Evolutionary conservation across 805 yeast genomes (phyloP), one percentile per base, ranked within the genome.

Genomic region (Ogataea minuta): DNA sequence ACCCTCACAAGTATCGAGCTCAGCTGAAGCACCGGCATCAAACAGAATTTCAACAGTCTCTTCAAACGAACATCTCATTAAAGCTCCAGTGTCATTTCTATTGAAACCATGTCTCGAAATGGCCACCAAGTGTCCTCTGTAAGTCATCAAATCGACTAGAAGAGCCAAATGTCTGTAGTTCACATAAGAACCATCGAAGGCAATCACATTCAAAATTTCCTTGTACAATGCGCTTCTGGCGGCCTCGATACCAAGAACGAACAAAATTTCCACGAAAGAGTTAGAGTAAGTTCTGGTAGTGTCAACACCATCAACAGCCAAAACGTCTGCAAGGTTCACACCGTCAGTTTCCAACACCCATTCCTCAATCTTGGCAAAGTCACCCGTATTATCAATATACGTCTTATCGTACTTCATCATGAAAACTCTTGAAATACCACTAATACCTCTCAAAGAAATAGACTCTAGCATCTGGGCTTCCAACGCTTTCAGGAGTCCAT

Each of bases 321-420:
- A 87, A 35, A 93, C 99, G 55, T 89, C 96, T 2, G 96, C 83
- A 52, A 93, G 74, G 59, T 91, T 95, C 41, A 87, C 91, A 73
- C 99, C 99, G 70, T 93, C 99, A 2, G 99, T 91, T 76, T 93
- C 99, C 63, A 93, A 75, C 26, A 91, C 97, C 97, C 98, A 93
- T 63, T 93, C 98, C 60, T 87, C 90, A 48, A 83, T 83, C 68
- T 89, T 93, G 45, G 78, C 76, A 57, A 71, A 93, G 48, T 87
- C 97, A 53, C 99, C 99, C 34, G 84, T 72, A 28, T 72, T 82
- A 57, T 84, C 89, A 43, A 91, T 84, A 31, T 71, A 58, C 47
- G 77, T 80, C 48, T 77, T 74, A 60, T 84, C 87, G 54, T 84
- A 85, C 60, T 84, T 84, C 90, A 84, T 84, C 90, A 84, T 84